phyloP scores from a whole-genome alignment of 2,329 filamentous ascomycete genomes.

The Neocatenulostroma microsporum region DNA sequence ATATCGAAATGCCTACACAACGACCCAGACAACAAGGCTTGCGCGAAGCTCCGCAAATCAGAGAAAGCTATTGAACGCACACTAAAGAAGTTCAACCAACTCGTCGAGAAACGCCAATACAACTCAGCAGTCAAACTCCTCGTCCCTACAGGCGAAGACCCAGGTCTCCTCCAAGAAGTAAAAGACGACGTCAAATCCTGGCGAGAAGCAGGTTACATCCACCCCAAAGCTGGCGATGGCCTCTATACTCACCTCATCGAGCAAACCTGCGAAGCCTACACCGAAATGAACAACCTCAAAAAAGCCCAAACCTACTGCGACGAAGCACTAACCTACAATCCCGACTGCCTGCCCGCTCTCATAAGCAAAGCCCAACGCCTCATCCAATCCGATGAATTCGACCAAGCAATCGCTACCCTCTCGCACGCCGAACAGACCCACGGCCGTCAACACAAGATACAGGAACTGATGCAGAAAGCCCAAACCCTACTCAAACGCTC shows the following conservation, averaged over 20 bases:
- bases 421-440: slow-evolving; percentile 71
- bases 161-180: slow-evolving; percentile 70
- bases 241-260: slow-evolving; percentile 66
- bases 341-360: slow-evolving; percentile 72
- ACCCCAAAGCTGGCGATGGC: slow-evolving; percentile 57
- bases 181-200: slow-evolving; percentile 65
- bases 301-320: slow-evolving; percentile 74
- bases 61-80: slow-evolving; percentile 75
- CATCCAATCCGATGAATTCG: slow-evolving; percentile 76
- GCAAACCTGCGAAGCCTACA: slow-evolving; percentile 67
- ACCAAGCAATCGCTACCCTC: slow-evolving; percentile 67
- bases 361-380: slow-evolving; percentile 65
- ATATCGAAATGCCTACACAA: slow-evolving; percentile 88
- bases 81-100: slow-evolving; percentile 59
- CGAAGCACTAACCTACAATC: slow-evolving; percentile 63
- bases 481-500: slow-evolving; percentile 77
- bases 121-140: slow-evolving; percentile 70
- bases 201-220: slow-evolving; percentile 62
- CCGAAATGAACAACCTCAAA: slow-evolving; percentile 60
- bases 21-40: slow-evolving; percentile 91
- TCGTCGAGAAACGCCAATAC: slow-evolving; percentile 69
- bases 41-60: slow-evolving; percentile 72
- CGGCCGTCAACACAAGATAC: slow-evolving; percentile 56
- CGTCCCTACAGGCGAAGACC: slow-evolving; percentile 58
- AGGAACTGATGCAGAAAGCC: slow-evolving; percentile 73